Evolutionary conservation across 1,139 yeast genomes (phyloP), one percentile per base, ranked within the genome.

Genomic region (Taphrina betulina): DNA sequence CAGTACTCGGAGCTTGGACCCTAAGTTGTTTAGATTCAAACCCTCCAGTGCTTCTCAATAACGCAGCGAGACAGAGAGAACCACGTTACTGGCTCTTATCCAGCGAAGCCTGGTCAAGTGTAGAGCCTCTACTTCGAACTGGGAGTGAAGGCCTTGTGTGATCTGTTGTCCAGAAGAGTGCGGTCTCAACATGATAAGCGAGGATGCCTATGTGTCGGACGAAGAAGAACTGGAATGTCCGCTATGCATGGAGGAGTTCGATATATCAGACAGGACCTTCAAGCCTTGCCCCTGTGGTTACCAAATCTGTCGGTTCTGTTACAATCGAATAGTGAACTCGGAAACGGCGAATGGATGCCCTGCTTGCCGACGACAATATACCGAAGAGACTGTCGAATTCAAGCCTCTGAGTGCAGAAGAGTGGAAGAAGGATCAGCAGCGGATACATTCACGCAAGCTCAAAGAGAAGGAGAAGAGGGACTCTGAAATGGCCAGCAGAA

Each of bases 221-320:
- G 60, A 59, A 40, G 61, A 59, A 35, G 60, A 58, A 19, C 37
- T 58, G 37, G 61, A 53, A 24, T 59, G 61, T 72, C 98, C 97
- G 60, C 79, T 92, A 62, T 92, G 98, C 75, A 94, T 89, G 67
- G 98, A 92, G 71, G 96, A 92, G 69, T 83, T 92, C 90, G 98
- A 92, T 71, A 82, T 90, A 43, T 85, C 95, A 17, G 98, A 94
- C 71, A 87, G 86, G 69, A 88, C 90, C 72, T 94, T 94, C 78
- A 88, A 85, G 70, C 99, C 99, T 4, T 94, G 99, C 75, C 98
- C 97, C 1, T 94, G 99, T 74, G 98, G 98, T 10, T 94, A 94
- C 68, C 98, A 94, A 68, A 64, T 63, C 20, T 94, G 99, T 71
- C 97, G 92, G 75, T 94, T 94, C 68, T 94, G 98, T 70, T 94